Evolutionary conservation across 1,284 basidiomycete genomes (phyloP), one percentile per base, ranked within the genome.

Genomic region (Irpex rosettiformis): DNA sequence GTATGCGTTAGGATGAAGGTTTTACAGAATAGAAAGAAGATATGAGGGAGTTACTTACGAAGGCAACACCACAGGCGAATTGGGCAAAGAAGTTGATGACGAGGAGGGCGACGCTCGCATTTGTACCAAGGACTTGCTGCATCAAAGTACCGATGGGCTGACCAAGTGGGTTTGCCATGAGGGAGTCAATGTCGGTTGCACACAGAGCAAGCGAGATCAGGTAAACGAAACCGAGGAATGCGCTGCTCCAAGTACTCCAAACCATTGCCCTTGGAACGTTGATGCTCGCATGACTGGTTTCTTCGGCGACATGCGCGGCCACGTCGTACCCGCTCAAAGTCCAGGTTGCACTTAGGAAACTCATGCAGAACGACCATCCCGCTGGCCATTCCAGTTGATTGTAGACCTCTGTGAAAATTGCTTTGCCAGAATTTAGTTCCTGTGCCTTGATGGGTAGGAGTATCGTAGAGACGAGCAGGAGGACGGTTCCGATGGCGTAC

Each of bases 341-440:
- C 63, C 63, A 64, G 1, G 61, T 61, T 4, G 63, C 58, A 13
- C 61, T 57, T 16, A 64, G 61, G 63, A 64, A 64, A 3, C 58
- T 62, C 61, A 64, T 62, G 43, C 61, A 62, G 45, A 64, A 64
- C 13, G 63, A 52, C 61, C 61, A 64, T 4, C 63, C 63, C 1
- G 53, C 13, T 11, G 63, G 61, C 63, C 63, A 64, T 27, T 55
- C 56, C 16, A 56, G 57, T 37, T 59, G 61, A 28, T 64, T 62
- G 52, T 62, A 58, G 28, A 58, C 58, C 10, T 47, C 33, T 5
- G 61, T 59, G 55, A 59, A 59, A 45, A 62, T 62, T 8, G 47
- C 61, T 22, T 59, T 62, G 2, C 45, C 48, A n/a, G 57, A 48
- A 54, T 65, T 53, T 29, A 58, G 28, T 40, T 59, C 43, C 22